A percentile compares a stretch with the other conserved stretches of the same genome.
Conservation (phyloP, 2,329 filamentous ascomycete genomes). For the Purpureocillium takamizusanense region DNA sequence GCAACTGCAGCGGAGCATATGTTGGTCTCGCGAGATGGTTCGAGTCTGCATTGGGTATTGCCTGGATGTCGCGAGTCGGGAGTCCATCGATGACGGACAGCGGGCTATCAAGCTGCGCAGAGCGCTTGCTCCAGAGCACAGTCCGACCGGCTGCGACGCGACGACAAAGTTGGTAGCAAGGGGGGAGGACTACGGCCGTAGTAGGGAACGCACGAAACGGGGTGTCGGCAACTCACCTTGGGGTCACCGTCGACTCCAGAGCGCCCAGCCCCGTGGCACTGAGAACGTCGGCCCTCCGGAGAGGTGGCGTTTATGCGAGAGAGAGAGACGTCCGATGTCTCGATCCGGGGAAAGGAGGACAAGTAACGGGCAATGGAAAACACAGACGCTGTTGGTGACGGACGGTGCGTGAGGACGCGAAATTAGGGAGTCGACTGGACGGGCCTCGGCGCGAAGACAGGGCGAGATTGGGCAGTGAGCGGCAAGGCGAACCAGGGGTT, state of each 20-base stretch:
- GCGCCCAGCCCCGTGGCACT: conserved; percentile 16
- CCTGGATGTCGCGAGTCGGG: background rate
- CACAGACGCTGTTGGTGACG: too few species aligned
- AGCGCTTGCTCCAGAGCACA: too few species aligned
- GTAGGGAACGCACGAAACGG: conserved; percentile 6
- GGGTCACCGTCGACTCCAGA: conserved; percentile 11
- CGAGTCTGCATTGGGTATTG: background rate
- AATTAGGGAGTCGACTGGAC: conserved; percentile 3
- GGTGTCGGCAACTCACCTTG: conserved; percentile 14
- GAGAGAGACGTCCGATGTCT: background rate
- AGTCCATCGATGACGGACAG: too few species aligned
- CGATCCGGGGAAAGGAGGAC: background rate
- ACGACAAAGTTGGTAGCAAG: too few species aligned
- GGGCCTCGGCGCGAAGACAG: conserved; percentile 1
- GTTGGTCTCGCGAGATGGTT: background rate
- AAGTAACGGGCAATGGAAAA: background rate
- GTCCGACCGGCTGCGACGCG: too few species aligned
- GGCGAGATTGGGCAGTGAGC: conserved; percentile 2
- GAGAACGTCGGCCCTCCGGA: conserved; percentile 14
- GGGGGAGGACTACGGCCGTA: background rate
- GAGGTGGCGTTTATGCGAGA: conserved; percentile 7
- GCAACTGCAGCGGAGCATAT: background rate
- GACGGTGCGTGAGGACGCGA: conserved; percentile 1
- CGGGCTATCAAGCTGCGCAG: too few species aligned
- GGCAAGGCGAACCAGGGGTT: conserved; percentile 1